A percentile compares a stretch with the other conserved stretches of the same genome.
Conservation (phyloP, 2,329 filamentous ascomycete genomes). For the Aspergillus versicolor region DNA sequence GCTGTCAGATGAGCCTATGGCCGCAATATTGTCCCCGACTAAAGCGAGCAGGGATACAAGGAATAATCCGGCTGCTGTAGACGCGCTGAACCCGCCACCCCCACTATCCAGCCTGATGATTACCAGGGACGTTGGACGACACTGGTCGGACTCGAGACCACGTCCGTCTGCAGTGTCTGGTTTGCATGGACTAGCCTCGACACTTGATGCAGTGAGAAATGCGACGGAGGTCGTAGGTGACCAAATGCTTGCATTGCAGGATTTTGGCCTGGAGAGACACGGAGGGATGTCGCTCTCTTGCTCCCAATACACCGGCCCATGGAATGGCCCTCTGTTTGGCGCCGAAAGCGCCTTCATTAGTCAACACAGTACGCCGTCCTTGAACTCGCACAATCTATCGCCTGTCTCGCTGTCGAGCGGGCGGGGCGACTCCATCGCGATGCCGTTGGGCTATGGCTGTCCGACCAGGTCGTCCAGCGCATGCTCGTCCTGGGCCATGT, state of each 20-base stretch:
- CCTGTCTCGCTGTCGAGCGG: background rate
- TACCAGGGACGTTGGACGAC: constrained; percentile 3
- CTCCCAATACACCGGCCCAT: constrained; percentile 1
- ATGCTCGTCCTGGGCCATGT: constrained; percentile 7
- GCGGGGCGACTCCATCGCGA: background rate
- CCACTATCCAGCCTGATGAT: constrained; percentile 10
- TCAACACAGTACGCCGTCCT: background rate
- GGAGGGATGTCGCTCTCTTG: constrained; percentile 2
- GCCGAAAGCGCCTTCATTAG: constrained; percentile 4
- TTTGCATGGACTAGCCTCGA: constrained; percentile 2
- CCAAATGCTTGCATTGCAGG: constrained; percentile 1
- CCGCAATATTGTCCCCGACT: constrained; percentile 9
- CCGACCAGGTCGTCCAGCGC: constrained; percentile 6
- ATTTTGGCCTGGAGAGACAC: background rate
- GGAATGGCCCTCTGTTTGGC: constrained; percentile 3
- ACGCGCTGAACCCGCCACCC: constrained; percentile 10
- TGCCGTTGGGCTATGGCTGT: constrained; percentile 2
- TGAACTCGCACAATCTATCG: background rate
- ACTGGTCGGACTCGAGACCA: constrained; percentile 6
- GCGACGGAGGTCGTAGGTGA: background rate
- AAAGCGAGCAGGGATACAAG: constrained; percentile 9
- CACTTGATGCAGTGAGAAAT: constrained; percentile 1
- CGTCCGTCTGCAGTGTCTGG: constrained; percentile 3
- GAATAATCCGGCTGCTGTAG: constrained; percentile 10
- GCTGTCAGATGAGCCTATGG: constrained; percentile 4